Percentiles rank a stretch among this genome's conserved stretches.
phyloP scores from a whole-genome alignment of 257 asterid genomes.

The Nicotiana undulata region DNA sequence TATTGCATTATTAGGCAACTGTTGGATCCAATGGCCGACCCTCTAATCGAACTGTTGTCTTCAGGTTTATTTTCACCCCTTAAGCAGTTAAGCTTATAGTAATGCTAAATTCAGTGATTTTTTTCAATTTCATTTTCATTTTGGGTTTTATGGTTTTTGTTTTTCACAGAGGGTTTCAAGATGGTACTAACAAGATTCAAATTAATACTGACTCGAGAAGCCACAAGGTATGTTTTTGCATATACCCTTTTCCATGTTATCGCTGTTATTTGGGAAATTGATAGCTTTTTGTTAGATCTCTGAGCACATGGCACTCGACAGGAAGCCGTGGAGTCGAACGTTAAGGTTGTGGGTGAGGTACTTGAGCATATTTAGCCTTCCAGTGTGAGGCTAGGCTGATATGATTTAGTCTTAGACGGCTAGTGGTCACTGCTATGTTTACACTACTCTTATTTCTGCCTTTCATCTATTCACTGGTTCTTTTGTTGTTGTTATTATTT shows the following conservation, averaged over 20 bases:
- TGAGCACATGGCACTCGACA: no score
- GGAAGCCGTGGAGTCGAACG: no score
- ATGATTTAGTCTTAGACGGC: no score
- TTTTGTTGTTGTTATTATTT: no score
- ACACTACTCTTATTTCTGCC: no score
- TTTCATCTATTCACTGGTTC: no score
- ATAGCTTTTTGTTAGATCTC: not conserved
- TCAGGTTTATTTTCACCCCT: constrained; percentile 35
- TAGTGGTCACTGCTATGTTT: no score
- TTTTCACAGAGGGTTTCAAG: constrained; percentile 64
- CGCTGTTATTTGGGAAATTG: not conserved
- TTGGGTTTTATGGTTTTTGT: not conserved
- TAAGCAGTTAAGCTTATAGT: not conserved
- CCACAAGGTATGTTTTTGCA: constrained; percentile 48
- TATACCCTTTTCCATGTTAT: not conserved
- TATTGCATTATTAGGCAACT: constrained; percentile 49
- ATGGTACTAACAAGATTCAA: constrained; percentile 60
- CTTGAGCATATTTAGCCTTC: no score
- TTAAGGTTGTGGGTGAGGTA: no score
- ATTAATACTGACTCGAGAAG: constrained; percentile 77
- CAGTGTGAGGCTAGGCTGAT: no score
- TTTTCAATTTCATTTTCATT: not conserved
- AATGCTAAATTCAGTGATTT: not conserved
- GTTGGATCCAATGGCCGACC: constrained; percentile 58
- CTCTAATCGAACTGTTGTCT: constrained; percentile 95